These are phyloP conservation scores for Lojkania enalia DNA, from an alignment of 2,329 filamentous ascomycete species.

Conservation along the genomic window DNA sequence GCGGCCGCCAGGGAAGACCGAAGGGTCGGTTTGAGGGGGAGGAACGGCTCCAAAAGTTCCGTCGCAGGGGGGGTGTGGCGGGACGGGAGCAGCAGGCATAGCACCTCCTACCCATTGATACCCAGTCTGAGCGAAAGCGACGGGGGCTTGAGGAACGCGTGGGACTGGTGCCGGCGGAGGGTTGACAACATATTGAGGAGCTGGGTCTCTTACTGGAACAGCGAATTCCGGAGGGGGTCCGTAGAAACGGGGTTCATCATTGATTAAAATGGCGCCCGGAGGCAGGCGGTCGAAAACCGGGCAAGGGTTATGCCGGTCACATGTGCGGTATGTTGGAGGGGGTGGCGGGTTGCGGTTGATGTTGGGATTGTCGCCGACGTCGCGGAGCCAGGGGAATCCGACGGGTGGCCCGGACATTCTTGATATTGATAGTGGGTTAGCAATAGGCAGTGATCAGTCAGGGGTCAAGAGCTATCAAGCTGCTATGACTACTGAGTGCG, in stretches of 20 bases:
- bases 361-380: conserved; percentile 40
- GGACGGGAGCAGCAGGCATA: no score
- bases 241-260: no score
- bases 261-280: no score
- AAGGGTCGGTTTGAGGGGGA: conserved; percentile 29
- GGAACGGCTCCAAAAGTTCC: conserved; percentile 14
- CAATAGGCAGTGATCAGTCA: background rate
- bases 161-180: background rate
- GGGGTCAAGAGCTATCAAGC: no score
- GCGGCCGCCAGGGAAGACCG: conserved; percentile 30
- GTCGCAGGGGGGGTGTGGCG: conserved; percentile 3
- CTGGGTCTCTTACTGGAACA: background rate
- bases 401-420: conserved; percentile 31
- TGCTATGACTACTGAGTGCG: no score
- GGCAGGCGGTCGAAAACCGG: no score
- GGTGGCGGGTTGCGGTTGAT: conserved; percentile 28
- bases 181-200: background rate
- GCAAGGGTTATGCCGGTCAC: conserved; percentile 8
- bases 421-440: background rate
- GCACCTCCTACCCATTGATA: no score
- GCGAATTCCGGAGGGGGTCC: background rate
- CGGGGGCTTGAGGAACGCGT: no score
- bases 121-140: no score
- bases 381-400: conserved; percentile 30
- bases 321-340: conserved; percentile 1